Base-by-base conservation (phyloP, 805 yeast species). In the Monosporozyma servazzii region DNA sequence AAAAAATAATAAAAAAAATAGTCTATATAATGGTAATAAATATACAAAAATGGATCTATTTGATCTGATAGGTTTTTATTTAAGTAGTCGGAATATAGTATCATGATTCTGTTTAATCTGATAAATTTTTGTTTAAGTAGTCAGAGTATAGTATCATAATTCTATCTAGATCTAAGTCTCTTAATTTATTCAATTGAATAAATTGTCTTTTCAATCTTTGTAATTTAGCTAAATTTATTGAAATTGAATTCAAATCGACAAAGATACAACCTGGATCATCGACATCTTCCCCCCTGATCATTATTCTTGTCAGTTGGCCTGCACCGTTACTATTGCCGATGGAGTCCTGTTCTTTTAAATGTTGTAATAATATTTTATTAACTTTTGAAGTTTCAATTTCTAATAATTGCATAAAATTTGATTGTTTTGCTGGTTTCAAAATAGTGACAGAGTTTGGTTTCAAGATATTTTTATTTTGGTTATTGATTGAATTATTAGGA, bases 361-460 rank as follows among this genome's bases (percentile, higher is more conserved):
- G 77, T 53, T 81, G 84, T 51, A 84, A 66, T 17, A 87, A 74
- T 51, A 79, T 79, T 51, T 74, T 74, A 3, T 87, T 76, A 13
- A 89, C 84, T 3, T 72, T 72, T 53, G 79, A 80, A 0, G 97
- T 87, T 53, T 75, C 75, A 49, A 74, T 75, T 64, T 90, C 97
- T 46, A 91, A 73, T 55, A 85, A 82, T 60, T 86, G 90, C 36
- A 89, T 69, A 61, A 85, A 90, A 65, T 86, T 80, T 15, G 83
- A 77, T 7, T 85, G 82, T 0, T 86, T 75, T 0, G 95, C 90
- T 1, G 95, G 87, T 63, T 86, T 88, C 43, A 88, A 69, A 36
- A 85, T 69, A 0, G 97, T 90, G 2, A 96, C 95, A 39, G 84
- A 82, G 61, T 88, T 91, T 4, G 96, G 95, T 9, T 82, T 78